Percentiles rank a stretch among this genome's conserved stretches.
Evolutionary conservation across 116 monocot genomes (phyloP).

Genomic region (Posidonia oceanica): DNA sequence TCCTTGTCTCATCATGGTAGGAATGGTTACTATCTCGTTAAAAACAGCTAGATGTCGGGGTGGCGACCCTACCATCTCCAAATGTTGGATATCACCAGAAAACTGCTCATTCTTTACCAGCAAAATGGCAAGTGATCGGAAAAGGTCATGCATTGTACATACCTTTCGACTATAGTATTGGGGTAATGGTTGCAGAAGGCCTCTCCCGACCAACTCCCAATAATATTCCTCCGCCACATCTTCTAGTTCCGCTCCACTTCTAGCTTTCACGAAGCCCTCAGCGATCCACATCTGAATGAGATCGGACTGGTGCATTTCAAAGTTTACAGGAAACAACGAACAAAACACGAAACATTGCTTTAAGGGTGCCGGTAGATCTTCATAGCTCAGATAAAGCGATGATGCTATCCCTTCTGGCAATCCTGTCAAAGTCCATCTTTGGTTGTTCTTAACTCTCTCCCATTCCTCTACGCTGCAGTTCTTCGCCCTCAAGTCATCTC

Average conservation of each 20-base stretch:
- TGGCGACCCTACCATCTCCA: not conserved
- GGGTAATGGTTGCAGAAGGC: not conserved
- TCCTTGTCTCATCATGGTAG: not conserved
- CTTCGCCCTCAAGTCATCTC: constrained; percentile 7
- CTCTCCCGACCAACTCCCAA: constrained; percentile 5
- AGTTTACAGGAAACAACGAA: constrained; percentile 14
- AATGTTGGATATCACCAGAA: not conserved
- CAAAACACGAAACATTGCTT: no score
- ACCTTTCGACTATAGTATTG: not conserved
- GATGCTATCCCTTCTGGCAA: not conserved
- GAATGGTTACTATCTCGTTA: not conserved
- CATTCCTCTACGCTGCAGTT: not conserved
- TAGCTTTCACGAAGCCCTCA: constrained; percentile 5
- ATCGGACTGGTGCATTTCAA: not conserved
- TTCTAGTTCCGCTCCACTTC: not conserved
- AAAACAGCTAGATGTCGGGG: not conserved
- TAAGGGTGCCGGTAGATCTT: constrained; percentile 6
- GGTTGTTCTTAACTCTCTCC: constrained; percentile 1
- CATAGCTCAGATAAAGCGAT: constrained; percentile 10
- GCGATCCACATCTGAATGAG: constrained; percentile 9
- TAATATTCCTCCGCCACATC: constrained; percentile 9
- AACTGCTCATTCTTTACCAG: constrained; percentile 1
- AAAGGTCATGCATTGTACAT: constrained; percentile 11
- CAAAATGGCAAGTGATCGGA: constrained; percentile 4
- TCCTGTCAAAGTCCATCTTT: not conserved